Conservation (phyloP, 305 asterid species). For the Fraxinus sp. region DNA sequence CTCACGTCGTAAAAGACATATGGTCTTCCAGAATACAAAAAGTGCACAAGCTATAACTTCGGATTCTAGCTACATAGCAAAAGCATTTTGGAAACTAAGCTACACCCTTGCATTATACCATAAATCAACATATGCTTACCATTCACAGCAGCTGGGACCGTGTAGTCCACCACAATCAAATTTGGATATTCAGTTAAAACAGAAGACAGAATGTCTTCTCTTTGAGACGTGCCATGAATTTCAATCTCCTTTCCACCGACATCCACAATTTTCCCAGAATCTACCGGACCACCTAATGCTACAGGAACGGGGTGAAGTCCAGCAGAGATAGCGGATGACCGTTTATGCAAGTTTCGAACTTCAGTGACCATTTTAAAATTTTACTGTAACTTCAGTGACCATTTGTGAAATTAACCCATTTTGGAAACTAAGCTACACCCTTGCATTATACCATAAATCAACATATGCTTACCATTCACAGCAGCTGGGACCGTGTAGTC, state of each 20-base stretch:
- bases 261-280: slow-evolving; percentile 64
- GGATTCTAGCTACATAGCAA: background rate
- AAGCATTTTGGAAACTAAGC: background rate
- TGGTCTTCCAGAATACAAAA: slow-evolving; percentile 12
- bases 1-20: too few species aligned
- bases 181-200: slow-evolving; percentile 54
- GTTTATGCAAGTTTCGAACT: too few species aligned
- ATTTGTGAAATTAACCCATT: too few species aligned
- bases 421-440: background rate
- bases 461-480: slow-evolving; percentile 61
- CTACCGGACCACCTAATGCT: slow-evolving; percentile 72
- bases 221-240: slow-evolving; percentile 61
- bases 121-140: slow-evolving; percentile 40
- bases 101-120: background rate
- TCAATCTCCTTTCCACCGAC: slow-evolving; percentile 67
- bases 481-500: slow-evolving; percentile 84
- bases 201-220: slow-evolving; percentile 54
- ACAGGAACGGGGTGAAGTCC: slow-evolving; percentile 73
- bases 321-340: slow-evolving; percentile 78
- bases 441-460: background rate
- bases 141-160: slow-evolving; percentile 77
- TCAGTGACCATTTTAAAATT: too few species aligned
- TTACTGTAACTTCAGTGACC: too few species aligned
- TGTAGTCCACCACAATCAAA: slow-evolving; percentile 81
- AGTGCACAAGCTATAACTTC: background rate